Base-by-base conservation (phyloP, 2,329 filamentous ascomycete genomes). In the Colletotrichum simmondsii region DNA sequence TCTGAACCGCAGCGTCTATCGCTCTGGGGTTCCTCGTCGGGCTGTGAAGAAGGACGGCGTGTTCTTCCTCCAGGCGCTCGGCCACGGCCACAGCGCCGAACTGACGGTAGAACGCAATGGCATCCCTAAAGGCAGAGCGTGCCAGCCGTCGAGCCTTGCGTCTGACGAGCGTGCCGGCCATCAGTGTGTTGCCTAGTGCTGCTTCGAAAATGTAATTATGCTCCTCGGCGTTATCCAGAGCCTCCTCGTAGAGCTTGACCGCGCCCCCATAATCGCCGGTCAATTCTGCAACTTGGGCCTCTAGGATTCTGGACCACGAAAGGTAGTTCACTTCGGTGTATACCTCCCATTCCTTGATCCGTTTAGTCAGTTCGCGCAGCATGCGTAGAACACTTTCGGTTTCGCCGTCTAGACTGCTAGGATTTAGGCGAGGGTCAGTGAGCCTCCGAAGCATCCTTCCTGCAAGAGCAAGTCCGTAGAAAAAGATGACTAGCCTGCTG, bases 321-420 rank as follows among this genome's bases (percentile, higher is more conserved):
- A 91, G 82, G 79, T 95, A 95, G 80, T 95, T 95, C 77, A 93
- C 87, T 62, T 92, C 87, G 19, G 90, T 92, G 32, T 93, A 86
- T 1, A 85, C 79, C 62, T 91, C 87, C 86, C 92, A 94, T 62
- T 90, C 86, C 73, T 91, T 87, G 66, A 95, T 91, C 79, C 88
- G 88, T 74, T 87, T 87, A 69, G 89, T 88, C 71, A 92, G 87
- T 2, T 83, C 82, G 30, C 85, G 83, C 3, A 94, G 83, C 73
- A 89, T 84, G 46, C 83, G 77, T 8, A 93, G 81, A 3, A 90
- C 86, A 16, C 87, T 83, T 16, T 85, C 79, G 19, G 86, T 79
- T 68, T 88, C 84, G 26, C 79, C 77, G 32, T 82, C 78, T 59
- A 87, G 81, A 65, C 85, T 84, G 46, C 84, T 85, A 42, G 87